Evolutionary conservation across 106 monocot genomes (phyloP), one percentile per base, ranked within the genome.

Genomic region (Dioscorea alata): DNA sequence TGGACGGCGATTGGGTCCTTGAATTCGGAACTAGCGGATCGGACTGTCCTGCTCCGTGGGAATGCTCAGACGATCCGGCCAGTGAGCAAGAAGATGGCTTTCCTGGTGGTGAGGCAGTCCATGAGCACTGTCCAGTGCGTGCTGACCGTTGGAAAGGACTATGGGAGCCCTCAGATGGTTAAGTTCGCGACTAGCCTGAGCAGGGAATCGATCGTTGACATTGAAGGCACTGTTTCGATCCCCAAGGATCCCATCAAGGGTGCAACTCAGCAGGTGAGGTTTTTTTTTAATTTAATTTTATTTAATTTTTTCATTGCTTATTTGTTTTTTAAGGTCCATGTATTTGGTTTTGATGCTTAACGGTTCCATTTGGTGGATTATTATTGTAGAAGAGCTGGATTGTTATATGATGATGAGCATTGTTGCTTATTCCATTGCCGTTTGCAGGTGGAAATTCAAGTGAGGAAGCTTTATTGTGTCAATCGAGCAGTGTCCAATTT

Each of bases 401-500:
- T 6, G 21, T 23, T 21, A 1, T 12, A 13, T 23, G 60, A 6
- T 23, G 60, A 22, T 0, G 60, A 7, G 5, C 22, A 17, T 60
- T 60, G 24, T 60, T 13, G 12, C 5, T 12, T 32, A 49, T 48
- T 10, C 64, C 20, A 1, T 33, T 61, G 33, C 22, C n/a, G 49
- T 60, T 66, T 66, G 60, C 57, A 94, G 93, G 86, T 95, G 22
- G 94, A 95, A 69, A 59, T 95, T 66, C 91, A 95, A 73, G 88
- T 95, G n/a, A 71, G 79, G 67, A 95, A 91, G 42, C 23, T 95
- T 10, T 75, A 91, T 51, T 95, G 94, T 68, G 62, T 95, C 42
- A 88, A 71, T 74, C 85, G 81, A 86, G 80, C 90, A 0, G 50
- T 82, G 22, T 75, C 88, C 4, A 84, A 62, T 53, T 77, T 95